These are phyloP conservation scores for Litsea cubeba DNA, from an alignment of 164 flowering plant genomes.

Conservation along the genomic window DNA sequence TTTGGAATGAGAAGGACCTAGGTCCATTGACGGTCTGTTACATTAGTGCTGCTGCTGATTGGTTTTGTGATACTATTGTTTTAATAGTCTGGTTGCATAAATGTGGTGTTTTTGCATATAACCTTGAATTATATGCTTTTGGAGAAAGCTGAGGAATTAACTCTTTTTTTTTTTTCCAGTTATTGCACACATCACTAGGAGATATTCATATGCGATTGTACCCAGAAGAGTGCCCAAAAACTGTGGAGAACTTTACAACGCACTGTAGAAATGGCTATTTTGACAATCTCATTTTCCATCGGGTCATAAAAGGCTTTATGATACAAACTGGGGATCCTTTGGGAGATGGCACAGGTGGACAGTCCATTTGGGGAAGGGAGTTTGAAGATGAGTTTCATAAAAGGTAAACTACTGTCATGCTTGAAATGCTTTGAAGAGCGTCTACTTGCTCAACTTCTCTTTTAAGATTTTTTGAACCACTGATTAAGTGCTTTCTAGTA, in stretches of 20 bases:
- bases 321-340: slow-evolving; percentile 97
- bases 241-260: slow-evolving; percentile 96
- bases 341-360: slow-evolving; percentile 99
- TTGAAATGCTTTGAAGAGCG: no score
- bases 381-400: slow-evolving; percentile 99
- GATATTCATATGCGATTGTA: slow-evolving; percentile 89
- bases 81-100: not conserved
- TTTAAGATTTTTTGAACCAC: not conserved
- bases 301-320: slow-evolving; percentile 98
- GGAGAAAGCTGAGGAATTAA: not conserved
- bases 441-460: no score
- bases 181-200: slow-evolving; percentile 87
- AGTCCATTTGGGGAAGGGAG: slow-evolving; percentile 99
- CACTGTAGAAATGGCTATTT: slow-evolving; percentile 97
- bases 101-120: not conserved
- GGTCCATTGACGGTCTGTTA: no score
- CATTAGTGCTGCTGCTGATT: not conserved
- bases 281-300: slow-evolving; percentile 94
- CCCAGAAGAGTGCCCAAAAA: slow-evolving; percentile 98
- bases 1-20: no score
- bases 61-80: not conserved
- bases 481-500: no score
- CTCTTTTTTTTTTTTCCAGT: slow-evolving; percentile 31
- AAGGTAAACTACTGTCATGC: slow-evolving; percentile 37
- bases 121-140: not conserved